Conservation (phyloP, 78 protist genomes). For the Protostelium mycophagum region DNA sequence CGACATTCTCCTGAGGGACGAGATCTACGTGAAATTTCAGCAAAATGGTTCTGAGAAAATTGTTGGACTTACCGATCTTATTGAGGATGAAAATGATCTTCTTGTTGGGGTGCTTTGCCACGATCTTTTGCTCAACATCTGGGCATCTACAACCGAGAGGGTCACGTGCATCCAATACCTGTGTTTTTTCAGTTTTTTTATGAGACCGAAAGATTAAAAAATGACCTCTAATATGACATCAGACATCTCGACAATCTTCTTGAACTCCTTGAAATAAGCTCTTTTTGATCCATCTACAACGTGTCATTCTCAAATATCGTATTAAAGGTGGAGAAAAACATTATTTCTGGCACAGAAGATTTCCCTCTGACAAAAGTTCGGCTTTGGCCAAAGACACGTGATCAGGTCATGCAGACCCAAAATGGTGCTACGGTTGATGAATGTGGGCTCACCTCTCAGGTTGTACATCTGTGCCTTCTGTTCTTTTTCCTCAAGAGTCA, state of each 20-base stretch:
- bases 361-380: no score
- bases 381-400: no score
- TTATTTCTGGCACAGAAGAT: no score
- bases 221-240: slow-evolving; percentile 90
- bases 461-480: slow-evolving; percentile 10
- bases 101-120: slow-evolving; percentile 31
- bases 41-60: neutral
- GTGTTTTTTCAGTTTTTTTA: no score
- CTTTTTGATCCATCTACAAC: slow-evolving; percentile 68
- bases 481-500: neutral
- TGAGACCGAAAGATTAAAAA: neutral
- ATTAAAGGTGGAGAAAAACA: no score
- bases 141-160: slow-evolving; percentile 96
- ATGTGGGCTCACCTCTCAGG: neutral
- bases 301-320: slow-evolving; percentile 5
- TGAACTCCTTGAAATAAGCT: slow-evolving; percentile 80
- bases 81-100: slow-evolving; percentile 51
- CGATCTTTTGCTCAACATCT: slow-evolving; percentile 77
- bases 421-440: no score
- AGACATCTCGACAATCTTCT: slow-evolving; percentile 78
- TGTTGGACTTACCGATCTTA: neutral
- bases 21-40: slow-evolving; percentile 50
- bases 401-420: no score
- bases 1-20: slow-evolving; percentile 78
- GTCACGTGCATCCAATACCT: slow-evolving; percentile 98